These are phyloP conservation scores for Neurospora sp. DNA, from an alignment of 495 filamentous ascomycete species.

Conservation along the genomic window DNA sequence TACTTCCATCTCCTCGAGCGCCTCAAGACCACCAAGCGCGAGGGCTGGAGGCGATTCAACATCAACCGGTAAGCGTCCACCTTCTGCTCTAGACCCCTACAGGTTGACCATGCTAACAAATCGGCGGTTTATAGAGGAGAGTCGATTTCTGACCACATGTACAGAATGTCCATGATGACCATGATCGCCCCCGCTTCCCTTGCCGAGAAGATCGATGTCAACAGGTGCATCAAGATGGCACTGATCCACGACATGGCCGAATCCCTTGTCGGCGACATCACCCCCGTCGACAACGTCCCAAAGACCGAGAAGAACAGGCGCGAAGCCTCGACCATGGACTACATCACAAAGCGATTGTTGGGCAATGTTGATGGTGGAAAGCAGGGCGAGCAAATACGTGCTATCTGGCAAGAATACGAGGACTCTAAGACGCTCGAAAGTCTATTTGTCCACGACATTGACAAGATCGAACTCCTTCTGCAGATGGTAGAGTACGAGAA, in stretches of 20 bases:
- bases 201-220: constrained; percentile 56
- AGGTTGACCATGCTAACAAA: no score
- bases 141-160: constrained; percentile 97
- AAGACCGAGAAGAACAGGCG: constrained; percentile 76
- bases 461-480: constrained; percentile 87
- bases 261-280: constrained; percentile 88
- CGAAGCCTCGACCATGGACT: constrained; percentile 83
- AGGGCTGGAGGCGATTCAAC: constrained; percentile 86
- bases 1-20: constrained; percentile 92
- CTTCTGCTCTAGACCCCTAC: background rate
- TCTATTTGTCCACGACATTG: constrained; percentile 88
- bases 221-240: constrained; percentile 84
- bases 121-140: constrained; percentile 40
- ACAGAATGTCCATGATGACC: constrained; percentile 94
- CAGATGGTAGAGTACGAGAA: constrained; percentile 98
- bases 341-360: constrained; percentile 61
- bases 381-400: constrained; percentile 57
- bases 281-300: constrained; percentile 65
- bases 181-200: constrained; percentile 83
- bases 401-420: constrained; percentile 90
- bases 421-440: constrained; percentile 71
- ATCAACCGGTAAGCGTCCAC: constrained; percentile 44
- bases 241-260: constrained; percentile 98
- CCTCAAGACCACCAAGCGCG: constrained; percentile 89
- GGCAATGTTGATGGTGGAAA: constrained; percentile 60